Conservation (phyloP, 768 basidiomycete species). For the Kwoniella europaea region DNA sequence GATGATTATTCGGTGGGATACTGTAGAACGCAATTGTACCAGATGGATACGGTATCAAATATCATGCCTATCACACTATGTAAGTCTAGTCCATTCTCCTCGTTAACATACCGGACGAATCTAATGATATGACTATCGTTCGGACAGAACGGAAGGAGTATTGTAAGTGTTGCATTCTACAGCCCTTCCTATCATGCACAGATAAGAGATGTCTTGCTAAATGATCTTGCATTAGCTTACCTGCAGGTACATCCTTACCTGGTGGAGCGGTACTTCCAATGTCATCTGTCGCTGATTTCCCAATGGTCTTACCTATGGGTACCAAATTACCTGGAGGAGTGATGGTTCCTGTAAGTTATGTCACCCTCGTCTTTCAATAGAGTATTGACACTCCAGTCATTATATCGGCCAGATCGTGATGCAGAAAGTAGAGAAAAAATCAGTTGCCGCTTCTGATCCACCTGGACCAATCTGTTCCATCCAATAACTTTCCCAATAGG, state of each 20-base stretch:
- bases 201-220: not conserved
- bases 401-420: constrained; percentile 20
- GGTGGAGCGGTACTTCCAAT: constrained; percentile 53
- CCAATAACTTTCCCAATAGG: constrained; percentile 2
- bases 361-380: too few relatives aligned
- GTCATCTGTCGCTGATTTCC: constrained; percentile 52
- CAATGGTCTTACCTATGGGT: constrained; percentile 50
- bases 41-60: constrained; percentile 55
- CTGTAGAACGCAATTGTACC: constrained; percentile 51
- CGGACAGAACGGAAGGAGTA: constrained; percentile 49
- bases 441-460: not conserved
- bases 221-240: constrained; percentile 28
- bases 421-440: constrained; percentile 20
- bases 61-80: constrained; percentile 56
- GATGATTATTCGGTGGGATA: constrained; percentile 4
- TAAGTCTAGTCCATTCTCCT: too few relatives aligned
- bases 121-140: not conserved
- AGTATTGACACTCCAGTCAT: too few relatives aligned
- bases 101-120: too few relatives aligned
- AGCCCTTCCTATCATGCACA: not conserved
- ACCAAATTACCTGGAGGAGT: constrained; percentile 53
- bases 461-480: constrained; percentile 23
- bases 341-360: constrained; percentile 47
- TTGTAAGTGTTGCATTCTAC: constrained; percentile 41
- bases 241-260: constrained; percentile 48